Evolutionary conservation across 331 rosid genomes (phyloP).

Genomic region (Telfairia occidentalis): DNA sequence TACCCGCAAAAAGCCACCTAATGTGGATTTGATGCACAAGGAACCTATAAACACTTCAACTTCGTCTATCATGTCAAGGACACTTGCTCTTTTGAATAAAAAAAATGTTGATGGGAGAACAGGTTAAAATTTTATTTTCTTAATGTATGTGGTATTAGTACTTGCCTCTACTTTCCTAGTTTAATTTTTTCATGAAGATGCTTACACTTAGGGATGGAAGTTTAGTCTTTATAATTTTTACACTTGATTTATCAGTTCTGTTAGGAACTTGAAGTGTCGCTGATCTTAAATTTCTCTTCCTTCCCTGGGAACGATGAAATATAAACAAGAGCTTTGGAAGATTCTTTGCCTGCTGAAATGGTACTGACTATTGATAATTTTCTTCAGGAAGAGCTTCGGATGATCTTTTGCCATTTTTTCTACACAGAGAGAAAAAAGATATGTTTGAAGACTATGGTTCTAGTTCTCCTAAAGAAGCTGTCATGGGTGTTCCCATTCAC

Average conservation of each 20-base stretch:
- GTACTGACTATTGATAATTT: slow-evolving; percentile 17
- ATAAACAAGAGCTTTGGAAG: background rate
- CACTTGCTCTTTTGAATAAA: slow-evolving; percentile 17
- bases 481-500: slow-evolving; percentile 39
- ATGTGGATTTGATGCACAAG: slow-evolving; percentile 23
- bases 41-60: slow-evolving; percentile 19
- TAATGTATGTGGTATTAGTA: background rate
- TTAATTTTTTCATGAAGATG: background rate
- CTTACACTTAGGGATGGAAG: background rate
- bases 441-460: slow-evolving; percentile 16
- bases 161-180: background rate
- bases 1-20: slow-evolving; percentile 25
- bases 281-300: background rate
- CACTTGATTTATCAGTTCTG: background rate
- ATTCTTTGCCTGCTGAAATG: slow-evolving; percentile 15
- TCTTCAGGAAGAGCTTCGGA: slow-evolving; percentile 37
- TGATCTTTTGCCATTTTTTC: slow-evolving; percentile 48
- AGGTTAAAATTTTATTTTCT: slow-evolving; percentile 31
- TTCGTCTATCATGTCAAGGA: slow-evolving; percentile 19
- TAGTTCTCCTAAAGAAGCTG: slow-evolving; percentile 26
- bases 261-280: background rate
- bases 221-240: background rate
- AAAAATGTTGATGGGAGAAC: slow-evolving; percentile 25
- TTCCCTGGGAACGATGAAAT: background rate
- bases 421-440: slow-evolving; percentile 24